phyloP scores from a whole-genome alignment of 176 grass and related monocot genomes.

The Puya raimondii region DNA sequence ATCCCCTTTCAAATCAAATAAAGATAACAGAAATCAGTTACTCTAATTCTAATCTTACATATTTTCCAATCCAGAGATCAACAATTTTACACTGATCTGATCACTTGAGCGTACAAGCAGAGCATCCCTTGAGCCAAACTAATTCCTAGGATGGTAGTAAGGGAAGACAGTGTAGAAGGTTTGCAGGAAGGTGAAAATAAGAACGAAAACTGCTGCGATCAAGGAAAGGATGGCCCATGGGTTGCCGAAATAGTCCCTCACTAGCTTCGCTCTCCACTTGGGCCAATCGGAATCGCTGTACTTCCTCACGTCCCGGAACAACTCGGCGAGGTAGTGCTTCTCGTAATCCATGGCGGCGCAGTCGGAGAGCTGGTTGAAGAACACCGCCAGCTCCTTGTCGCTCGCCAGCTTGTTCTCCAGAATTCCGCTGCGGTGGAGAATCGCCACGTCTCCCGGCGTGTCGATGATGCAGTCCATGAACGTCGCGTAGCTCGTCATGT shows the following conservation, averaged over 20 bases:
- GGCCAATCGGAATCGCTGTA: slow-evolving; percentile 18
- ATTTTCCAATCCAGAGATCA: no score
- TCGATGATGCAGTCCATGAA: slow-evolving; percentile 35
- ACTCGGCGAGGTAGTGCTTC: not conserved
- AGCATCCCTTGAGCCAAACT: no score
- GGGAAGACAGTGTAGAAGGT: not conserved
- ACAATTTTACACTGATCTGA: no score
- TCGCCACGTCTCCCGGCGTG: slow-evolving; percentile 5
- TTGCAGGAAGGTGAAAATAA: no score
- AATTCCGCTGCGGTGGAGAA: slow-evolving; percentile 14
- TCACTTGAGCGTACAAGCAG: no score
- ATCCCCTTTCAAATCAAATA: no score
- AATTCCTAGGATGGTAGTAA: no score
- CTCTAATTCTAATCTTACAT: no score
- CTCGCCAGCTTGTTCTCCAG: slow-evolving; percentile 17
- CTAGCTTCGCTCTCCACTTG: slow-evolving; percentile 11
- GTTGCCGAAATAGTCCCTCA: slow-evolving; percentile 16
- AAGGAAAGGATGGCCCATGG: slow-evolving; percentile 18
- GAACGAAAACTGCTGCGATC: no score
- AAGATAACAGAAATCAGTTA: no score
- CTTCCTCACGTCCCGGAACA: slow-evolving; percentile 11
- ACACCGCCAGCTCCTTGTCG: no score
- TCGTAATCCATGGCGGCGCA: not conserved
- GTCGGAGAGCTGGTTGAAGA: not conserved
- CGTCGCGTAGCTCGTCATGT: slow-evolving; percentile 13